A percentile compares a stretch with the other conserved stretches of the same genome.
Conservation (phyloP, 2,329 filamentous ascomycete species). For the Pseudonectria foliicola region DNA sequence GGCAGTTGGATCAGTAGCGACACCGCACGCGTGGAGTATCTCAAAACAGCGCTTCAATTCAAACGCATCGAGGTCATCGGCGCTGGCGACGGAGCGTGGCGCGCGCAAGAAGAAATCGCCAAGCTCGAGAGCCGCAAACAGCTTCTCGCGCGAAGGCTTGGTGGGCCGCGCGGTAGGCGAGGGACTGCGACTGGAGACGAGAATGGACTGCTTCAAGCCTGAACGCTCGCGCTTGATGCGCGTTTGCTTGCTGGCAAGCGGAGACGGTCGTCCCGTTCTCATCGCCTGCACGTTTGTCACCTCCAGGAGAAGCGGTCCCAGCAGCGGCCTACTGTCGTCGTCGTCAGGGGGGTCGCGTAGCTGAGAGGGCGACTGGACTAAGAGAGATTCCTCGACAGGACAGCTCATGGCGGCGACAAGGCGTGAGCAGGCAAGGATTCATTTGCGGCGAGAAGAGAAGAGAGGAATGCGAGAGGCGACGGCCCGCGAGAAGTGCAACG, state of each 20-base stretch:
- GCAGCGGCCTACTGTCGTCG: background rate
- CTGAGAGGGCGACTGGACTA: too few species aligned
- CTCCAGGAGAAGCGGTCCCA: background rate
- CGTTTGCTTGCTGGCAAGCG: too few species aligned
- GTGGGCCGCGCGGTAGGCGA: conserved; percentile 9
- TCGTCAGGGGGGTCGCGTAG: too few species aligned
- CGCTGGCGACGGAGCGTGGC: conserved; percentile 13
- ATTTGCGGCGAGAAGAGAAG: too few species aligned
- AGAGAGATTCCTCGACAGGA: too few species aligned
- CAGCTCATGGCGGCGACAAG: too few species aligned
- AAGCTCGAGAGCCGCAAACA: conserved; percentile 20
- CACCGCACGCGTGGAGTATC: conserved; percentile 25
- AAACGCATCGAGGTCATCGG: conserved; percentile 20
- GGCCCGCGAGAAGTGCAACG: too few species aligned
- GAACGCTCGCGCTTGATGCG: too few species aligned
- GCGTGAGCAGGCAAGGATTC: too few species aligned
- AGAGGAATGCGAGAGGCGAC: too few species aligned
- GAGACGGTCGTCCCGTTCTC: too few species aligned
- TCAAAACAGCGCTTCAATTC: conserved; percentile 26
- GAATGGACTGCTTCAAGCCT: conserved; percentile 2
- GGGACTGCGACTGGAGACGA: conserved; percentile 10
- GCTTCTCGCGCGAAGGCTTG: conserved; percentile 10
- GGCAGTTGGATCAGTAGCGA: conserved; percentile 18
- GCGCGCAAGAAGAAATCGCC: conserved; percentile 12
- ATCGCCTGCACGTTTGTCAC: background rate